These are phyloP conservation scores for Morella rubra DNA, from an alignment of 306 rosid species.

Conservation along the genomic window DNA sequence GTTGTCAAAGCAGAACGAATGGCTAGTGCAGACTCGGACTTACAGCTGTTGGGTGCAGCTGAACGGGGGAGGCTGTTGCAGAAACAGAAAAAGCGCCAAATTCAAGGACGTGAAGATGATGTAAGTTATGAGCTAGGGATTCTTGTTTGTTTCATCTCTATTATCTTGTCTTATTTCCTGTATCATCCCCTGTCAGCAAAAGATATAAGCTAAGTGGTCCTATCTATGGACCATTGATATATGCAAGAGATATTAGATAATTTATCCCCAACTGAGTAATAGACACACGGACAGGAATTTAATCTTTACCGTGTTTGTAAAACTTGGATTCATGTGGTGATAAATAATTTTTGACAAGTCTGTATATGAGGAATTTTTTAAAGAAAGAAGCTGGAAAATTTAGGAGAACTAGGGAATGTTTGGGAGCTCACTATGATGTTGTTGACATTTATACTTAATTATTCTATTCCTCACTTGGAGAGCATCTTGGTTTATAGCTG, in stretches of 20 bases:
- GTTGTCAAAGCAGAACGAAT: slow-evolving; percentile 70
- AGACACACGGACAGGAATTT: not conserved
- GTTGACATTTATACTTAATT: not conserved
- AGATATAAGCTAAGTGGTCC: not conserved
- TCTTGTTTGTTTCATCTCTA: slow-evolving; percentile 4
- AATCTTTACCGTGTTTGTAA: not conserved
- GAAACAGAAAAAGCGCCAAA: slow-evolving; percentile 84
- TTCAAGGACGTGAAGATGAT: slow-evolving; percentile 88
- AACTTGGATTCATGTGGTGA: not conserved
- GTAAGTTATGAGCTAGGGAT: slow-evolving; percentile 44
- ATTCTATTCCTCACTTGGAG: slow-evolving; percentile 2
- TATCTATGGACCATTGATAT: not conserved
- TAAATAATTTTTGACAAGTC: not conserved
- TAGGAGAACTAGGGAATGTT: not conserved
- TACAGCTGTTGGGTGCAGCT: slow-evolving; percentile 68
- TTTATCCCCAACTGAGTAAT: not conserved
- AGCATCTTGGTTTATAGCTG: not conserved
- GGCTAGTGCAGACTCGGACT: slow-evolving; percentile 75
- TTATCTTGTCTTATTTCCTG: slow-evolving; percentile 16
- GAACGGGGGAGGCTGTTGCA: slow-evolving; percentile 85
- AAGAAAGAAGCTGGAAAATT: not conserved
- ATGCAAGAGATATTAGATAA: not conserved
- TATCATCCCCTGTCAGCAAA: not conserved
- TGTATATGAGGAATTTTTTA: not conserved
- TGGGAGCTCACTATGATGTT: slow-evolving; percentile 9